Percentiles rank a stretch among this genome's conserved stretches.
These are phyloP conservation scores for Trichoderma afroharzianum DNA, from an alignment of 2,329 filamentous ascomycete species.

Conservation along the genomic window DNA sequence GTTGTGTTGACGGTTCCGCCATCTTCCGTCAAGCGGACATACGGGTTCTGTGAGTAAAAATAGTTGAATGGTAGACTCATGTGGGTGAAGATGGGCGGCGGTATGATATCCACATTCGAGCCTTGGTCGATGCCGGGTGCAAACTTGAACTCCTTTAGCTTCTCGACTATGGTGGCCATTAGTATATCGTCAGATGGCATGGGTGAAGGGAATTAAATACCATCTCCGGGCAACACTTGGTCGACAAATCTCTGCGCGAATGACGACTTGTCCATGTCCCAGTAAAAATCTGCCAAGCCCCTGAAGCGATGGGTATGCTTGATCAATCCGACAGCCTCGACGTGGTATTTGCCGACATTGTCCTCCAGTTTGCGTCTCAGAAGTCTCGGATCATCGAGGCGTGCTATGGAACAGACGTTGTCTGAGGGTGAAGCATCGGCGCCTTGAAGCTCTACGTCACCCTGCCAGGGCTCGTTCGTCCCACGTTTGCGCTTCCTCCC, in stretches of 20 bases:
- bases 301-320: constrained; percentile 83
- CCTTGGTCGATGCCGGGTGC: constrained; percentile 57
- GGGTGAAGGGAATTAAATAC: constrained; percentile 42
- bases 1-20: constrained; percentile 57
- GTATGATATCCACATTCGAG: constrained; percentile 66
- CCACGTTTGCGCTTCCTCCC: constrained; percentile 82
- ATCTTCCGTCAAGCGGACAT: constrained; percentile 60
- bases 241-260: constrained; percentile 71
- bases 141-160: constrained; percentile 61
- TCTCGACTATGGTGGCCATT: constrained; percentile 34
- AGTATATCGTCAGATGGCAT: constrained; percentile 22
- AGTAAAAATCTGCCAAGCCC: constrained; percentile 84
- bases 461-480: constrained; percentile 61
- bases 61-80: constrained; percentile 72
- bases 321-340: constrained; percentile 69
- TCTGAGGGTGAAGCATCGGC: constrained; percentile 16
- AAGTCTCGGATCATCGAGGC: constrained; percentile 50
- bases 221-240: constrained; percentile 66
- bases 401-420: constrained; percentile 40
- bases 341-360: constrained; percentile 62
- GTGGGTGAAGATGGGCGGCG: constrained; percentile 74
- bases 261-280: constrained; percentile 62
- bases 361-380: constrained; percentile 66
- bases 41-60: constrained; percentile 82
- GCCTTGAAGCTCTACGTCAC: constrained; percentile 36